Evolutionary conservation across 1,139 yeast genomes (phyloP), one percentile per base, ranked within the genome.

Genomic region (Candida glucosophila): DNA sequence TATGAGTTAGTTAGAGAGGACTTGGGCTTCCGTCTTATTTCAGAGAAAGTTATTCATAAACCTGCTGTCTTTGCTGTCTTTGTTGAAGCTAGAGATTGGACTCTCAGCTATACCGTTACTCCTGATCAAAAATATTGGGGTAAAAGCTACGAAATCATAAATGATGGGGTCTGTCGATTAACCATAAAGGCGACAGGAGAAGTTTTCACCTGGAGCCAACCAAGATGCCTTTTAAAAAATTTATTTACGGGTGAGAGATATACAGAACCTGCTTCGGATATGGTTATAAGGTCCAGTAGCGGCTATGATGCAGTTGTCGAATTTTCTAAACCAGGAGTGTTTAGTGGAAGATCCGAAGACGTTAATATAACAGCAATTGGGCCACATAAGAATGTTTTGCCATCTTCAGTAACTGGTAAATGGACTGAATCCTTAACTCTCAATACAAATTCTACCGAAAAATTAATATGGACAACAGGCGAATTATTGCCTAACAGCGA

Each of bases 81-180:
- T 44, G 85, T 75, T 5, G 95, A 88, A 34, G 64, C 83, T 12
- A 52, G 57, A 7, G 55, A 66, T 16, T 90, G 98, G 97, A 71
- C 72, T n/a, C 58, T 85, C 26, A 67, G 69, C 23, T 83, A 76
- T 47, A 68, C 81, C 8, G 75, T 92, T 3, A 65, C 77, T 17
- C 97, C 98, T 0, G 69, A 73, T 16, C 96, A 88, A 43, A 86
- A 85, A 49, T 85, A 83, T 43, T 90, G 96, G 94, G 97, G 97
- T 27, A 90, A 90, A 53, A 78, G 86, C 22, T 74, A 85, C 9
- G 97, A 90, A 49, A 61, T 90, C 31, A 69, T 71, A 25, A 83
- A 85, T 35, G 73, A 70, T 27, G 98, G 98, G 20, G 57, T 57
- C 9, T 58, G 78, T 5, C 67, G 67, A 25, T 58, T 86, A 26